Evolutionary conservation across 768 basidiomycete genomes (phyloP).

Genomic region (Suillus discolor): DNA sequence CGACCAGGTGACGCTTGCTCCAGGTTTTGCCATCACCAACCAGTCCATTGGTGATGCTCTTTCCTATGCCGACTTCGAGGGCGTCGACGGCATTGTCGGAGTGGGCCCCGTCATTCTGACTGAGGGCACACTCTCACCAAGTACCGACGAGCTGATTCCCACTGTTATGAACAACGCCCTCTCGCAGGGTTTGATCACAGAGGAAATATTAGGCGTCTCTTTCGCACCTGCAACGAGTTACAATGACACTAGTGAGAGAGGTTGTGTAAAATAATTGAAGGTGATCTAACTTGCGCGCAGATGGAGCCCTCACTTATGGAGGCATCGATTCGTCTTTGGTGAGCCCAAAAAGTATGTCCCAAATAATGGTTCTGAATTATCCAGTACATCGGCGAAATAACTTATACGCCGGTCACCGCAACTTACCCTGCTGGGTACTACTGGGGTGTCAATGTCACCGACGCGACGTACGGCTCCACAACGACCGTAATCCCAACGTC

Average conservation of each 20-base stretch:
- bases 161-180: slow-evolving; percentile 22
- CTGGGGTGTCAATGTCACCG: slow-evolving; percentile 23
- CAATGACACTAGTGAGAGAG: slow-evolving; percentile 10
- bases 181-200: slow-evolving; percentile 16
- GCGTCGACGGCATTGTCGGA: slow-evolving; percentile 23
- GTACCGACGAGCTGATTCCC: slow-evolving; percentile 14
- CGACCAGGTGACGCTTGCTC: slow-evolving; percentile 22
- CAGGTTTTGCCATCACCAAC: slow-evolving; percentile 17
- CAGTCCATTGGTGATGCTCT: slow-evolving; percentile 25
- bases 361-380: background rate
- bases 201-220: slow-evolving; percentile 18
- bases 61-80: slow-evolving; percentile 16
- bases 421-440: slow-evolving; percentile 21
- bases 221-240: slow-evolving; percentile 18
- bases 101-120: slow-evolving; percentile 19
- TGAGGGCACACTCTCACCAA: slow-evolving; percentile 11
- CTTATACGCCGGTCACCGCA: slow-evolving; percentile 21
- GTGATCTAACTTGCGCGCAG: background rate
- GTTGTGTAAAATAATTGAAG: background rate
- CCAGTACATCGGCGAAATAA: slow-evolving; percentile 21
- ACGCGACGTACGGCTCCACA: slow-evolving; percentile 6
- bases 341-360: slow-evolving; percentile 1
- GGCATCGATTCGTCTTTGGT: slow-evolving; percentile 16
- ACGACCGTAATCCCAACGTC: slow-evolving; percentile 14
- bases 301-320: slow-evolving; percentile 23